These are phyloP conservation scores for Ochromonadaceae sp. DNA, from an alignment of 352 stramenopile genomes.

Conservation along the genomic window DNA sequence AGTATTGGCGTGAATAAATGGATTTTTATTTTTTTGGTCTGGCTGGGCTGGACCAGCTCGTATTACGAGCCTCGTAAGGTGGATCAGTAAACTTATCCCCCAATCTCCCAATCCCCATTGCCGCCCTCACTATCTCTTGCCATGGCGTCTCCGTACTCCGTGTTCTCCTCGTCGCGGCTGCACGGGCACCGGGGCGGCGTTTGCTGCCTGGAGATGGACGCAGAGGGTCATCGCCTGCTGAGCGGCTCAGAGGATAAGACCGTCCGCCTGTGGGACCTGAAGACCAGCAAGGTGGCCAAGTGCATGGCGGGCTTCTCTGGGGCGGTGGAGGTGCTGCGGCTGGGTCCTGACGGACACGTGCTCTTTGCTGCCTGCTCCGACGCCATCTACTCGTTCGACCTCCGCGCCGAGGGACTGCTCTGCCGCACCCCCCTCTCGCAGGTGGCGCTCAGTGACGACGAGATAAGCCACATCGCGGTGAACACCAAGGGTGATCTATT, in stretches of 20 bases:
- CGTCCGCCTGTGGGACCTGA: constrained; percentile 5
- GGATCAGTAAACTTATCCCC: too few relatives aligned
- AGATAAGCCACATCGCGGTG: neutral
- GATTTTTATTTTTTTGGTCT: too few relatives aligned
- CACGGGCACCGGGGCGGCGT: too few relatives aligned
- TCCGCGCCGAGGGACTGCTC: neutral
- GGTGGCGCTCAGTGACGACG: neutral
- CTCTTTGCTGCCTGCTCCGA: neutral
- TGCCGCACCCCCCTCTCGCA: neutral
- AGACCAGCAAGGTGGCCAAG: neutral
- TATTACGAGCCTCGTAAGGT: too few relatives aligned
- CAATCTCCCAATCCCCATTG: too few relatives aligned
- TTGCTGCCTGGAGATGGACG: too few relatives aligned
- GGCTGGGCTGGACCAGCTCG: too few relatives aligned
- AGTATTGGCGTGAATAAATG: too few relatives aligned
- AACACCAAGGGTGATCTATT: neutral
- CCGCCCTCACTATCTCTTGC: too few relatives aligned
- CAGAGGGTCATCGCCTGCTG: neutral
- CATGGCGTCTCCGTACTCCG: too few relatives aligned
- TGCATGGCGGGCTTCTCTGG: neutral
- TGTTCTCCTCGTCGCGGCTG: too few relatives aligned
- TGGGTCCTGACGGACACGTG: neutral
- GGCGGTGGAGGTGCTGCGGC: neutral
- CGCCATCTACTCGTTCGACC: neutral
- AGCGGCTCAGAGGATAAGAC: neutral